A percentile compares a stretch with the other conserved stretches of the same genome.
Conservation (phyloP, 2,329 filamentous ascomycete species). For the Aspergillus pseudoglaucus region DNA sequence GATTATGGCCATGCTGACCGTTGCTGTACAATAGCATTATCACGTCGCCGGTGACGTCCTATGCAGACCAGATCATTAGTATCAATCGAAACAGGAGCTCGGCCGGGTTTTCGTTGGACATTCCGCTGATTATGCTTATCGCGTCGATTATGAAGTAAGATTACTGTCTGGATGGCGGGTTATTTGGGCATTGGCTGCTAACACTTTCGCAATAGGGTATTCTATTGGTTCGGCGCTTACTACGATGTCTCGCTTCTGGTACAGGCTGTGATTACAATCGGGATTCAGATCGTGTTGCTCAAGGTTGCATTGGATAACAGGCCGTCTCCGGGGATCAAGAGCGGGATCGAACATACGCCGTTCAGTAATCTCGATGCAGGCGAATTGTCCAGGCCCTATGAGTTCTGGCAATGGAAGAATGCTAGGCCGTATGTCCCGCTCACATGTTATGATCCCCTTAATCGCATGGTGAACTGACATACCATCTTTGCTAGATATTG, state of each 20-base stretch:
- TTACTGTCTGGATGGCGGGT: background rate
- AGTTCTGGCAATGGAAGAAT: conserved; percentile 59
- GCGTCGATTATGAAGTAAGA: conserved; percentile 57
- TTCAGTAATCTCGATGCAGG: conserved; percentile 28
- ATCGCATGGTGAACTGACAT: too few species aligned
- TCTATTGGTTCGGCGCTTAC: conserved; percentile 60
- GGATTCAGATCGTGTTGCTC: conserved; percentile 52
- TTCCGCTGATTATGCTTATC: conserved; percentile 61
- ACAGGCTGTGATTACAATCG: conserved; percentile 56
- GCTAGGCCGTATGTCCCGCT: conserved; percentile 42
- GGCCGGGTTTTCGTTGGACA: conserved; percentile 60
- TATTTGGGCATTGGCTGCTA: conserved; percentile 1
- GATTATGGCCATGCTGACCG: conserved; percentile 7
- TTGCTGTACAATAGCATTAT: conserved; percentile 44
- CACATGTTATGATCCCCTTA: too few species aligned
- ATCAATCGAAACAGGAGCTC: conserved; percentile 56
- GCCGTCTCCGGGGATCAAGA: conserved; percentile 34
- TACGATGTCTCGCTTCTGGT: conserved; percentile 54
- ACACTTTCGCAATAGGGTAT: conserved; percentile 41
- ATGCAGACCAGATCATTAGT: conserved; percentile 60
- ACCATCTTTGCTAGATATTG: conserved; percentile 42
- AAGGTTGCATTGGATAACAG: conserved; percentile 57
- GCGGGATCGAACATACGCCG: conserved; percentile 36
- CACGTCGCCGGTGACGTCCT: conserved; percentile 58
- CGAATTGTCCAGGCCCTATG: conserved; percentile 46